Base-by-base conservation (phyloP, 2,329 filamentous ascomycete species). In the Alternaria tenuissima region DNA sequence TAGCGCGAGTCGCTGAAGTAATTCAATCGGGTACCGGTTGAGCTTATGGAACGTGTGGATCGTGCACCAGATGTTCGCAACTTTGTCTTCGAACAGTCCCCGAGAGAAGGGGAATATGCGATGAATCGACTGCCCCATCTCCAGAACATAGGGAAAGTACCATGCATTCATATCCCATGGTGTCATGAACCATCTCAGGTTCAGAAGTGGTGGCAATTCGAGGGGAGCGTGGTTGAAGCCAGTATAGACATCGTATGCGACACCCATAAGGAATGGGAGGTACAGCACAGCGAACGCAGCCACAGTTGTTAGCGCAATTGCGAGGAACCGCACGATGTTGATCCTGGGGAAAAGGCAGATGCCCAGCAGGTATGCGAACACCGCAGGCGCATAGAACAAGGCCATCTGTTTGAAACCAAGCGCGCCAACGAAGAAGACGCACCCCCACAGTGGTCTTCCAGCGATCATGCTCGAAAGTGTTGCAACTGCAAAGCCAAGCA, bases 321-420 rank as follows among this genome's bases (percentile, higher is more conserved):
- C 87, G 5, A 95, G 66, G 24, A 98, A 87, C 3, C 93, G 88
- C 0, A 85, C 76, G 2, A 89, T 70, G 57, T 90, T 89, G 70
- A 94, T 79, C 11, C 84, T 83, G 1, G 94, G 94, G 64, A 89
- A 90, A n/a, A 96, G 70, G 74, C 94, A 97, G 72, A 89, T 88
- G 8, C 94, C 95, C 1, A 98, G 83, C 2, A 99, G 88, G 74
- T 94, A 99, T 32, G 93, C 91, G 77, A 98, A 98, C 58, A 98
- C 89, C 20, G 90, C 89, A 14, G 96, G 94, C 3, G 96, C 93
- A 79, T 97, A 99, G 81, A 98, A 99, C 16, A 99, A 85, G 1
- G 94, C 94, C 96, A 99, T 99, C 79, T 99, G 95, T 83, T 99
- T 99, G 84, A 98, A 99, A 6, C 93, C 93, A n/a, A 99, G 83